Evolutionary conservation across 306 rosid species (phyloP).

Genomic region (Trifolium subterraneum): DNA sequence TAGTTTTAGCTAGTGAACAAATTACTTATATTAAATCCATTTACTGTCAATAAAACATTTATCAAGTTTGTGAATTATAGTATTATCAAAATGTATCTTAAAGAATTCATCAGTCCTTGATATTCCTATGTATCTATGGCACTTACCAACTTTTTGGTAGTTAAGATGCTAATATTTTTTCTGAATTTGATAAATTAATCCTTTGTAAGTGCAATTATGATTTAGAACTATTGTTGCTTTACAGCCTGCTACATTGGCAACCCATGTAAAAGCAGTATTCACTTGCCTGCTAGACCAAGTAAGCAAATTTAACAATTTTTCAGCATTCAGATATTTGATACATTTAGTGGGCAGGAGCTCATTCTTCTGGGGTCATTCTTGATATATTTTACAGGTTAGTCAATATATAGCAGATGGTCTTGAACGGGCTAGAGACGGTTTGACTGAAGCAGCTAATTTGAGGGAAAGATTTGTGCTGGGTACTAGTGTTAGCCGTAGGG

Average conservation of each 20-base stretch:
- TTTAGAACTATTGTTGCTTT: slow-evolving; percentile 39
- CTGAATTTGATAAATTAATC: slow-evolving; percentile 20
- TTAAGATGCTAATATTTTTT: slow-evolving; percentile 33
- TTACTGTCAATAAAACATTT: slow-evolving; percentile 13
- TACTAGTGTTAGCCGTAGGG: slow-evolving; percentile 83
- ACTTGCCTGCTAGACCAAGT: slow-evolving; percentile 97
- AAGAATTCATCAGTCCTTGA: slow-evolving; percentile 17
- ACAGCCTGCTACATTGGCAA: slow-evolving; percentile 88
- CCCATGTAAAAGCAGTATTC: slow-evolving; percentile 86
- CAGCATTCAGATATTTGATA: slow-evolving; percentile 34
- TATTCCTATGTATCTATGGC: slow-evolving; percentile 15
- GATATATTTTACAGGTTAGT: slow-evolving; percentile 68
- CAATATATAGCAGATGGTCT: slow-evolving; percentile 96
- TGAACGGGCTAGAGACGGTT: slow-evolving; percentile 90
- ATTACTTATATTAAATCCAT: neutral
- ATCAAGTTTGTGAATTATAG: slow-evolving; percentile 2
- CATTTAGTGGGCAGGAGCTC: slow-evolving; percentile 37
- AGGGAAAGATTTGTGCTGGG: slow-evolving; percentile 93
- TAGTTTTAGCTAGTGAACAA: slow-evolving; percentile 4
- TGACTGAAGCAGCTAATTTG: slow-evolving; percentile 95
- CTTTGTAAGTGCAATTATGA: slow-evolving; percentile 27
- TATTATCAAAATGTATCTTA: slow-evolving; percentile 8
- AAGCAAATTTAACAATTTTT: slow-evolving; percentile 52
- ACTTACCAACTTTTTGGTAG: slow-evolving; percentile 23
- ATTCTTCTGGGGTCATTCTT: slow-evolving; percentile 20